Evolutionary conservation across 1,139 yeast genomes (phyloP), one percentile per base, ranked within the genome.

Genomic region (Wickerhamiella pararugosa): DNA sequence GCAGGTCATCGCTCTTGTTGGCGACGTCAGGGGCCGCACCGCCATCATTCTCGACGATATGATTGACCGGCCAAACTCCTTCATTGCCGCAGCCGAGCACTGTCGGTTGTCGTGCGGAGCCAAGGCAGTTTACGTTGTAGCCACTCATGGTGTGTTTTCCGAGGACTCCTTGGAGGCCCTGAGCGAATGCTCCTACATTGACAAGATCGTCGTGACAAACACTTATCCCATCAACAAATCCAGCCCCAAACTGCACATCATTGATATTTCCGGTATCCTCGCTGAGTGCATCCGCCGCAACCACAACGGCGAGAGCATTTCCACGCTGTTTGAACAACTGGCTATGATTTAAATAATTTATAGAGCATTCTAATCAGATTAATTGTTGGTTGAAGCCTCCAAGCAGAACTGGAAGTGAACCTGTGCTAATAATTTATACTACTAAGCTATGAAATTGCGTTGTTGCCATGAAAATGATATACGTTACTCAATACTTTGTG

Each of bases 211-310:
- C 43, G 97, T 86, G 45, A 92, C 99, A 33, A 92, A 92, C 64
- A 87, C 98, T 6, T 90, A 84, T 55, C 97, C 98, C 45, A 81
- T 87, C 45, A 43, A 46, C 37, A 48, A 46, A 39, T 29, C 39
- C 29, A 43, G 47, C 36, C 73, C 76, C 32, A 84, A 86, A 59
- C 70, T 92, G 55, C 77, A 77, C 8, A 81, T 84, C 40, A 90
- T 92, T 55, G 98, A 92, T 58, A 92, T 92, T 40, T 81, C 95
- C 43, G 80, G 94, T 26, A 87, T 90, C 44, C 81, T 92, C 58
- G 97, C 98, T 31, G 99, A 92, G 66, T 90, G 97, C 64, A 90
- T 92, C 50, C 77, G 99, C 67, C 80, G 99, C 66, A 95, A 90
- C 60, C 98, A 92, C 61, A 87, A 87, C 55, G 98, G 97, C 58